These are phyloP conservation scores for Leptosphaerulina australis DNA, from an alignment of 2,329 filamentous ascomycete genomes.

Conservation along the genomic window DNA sequence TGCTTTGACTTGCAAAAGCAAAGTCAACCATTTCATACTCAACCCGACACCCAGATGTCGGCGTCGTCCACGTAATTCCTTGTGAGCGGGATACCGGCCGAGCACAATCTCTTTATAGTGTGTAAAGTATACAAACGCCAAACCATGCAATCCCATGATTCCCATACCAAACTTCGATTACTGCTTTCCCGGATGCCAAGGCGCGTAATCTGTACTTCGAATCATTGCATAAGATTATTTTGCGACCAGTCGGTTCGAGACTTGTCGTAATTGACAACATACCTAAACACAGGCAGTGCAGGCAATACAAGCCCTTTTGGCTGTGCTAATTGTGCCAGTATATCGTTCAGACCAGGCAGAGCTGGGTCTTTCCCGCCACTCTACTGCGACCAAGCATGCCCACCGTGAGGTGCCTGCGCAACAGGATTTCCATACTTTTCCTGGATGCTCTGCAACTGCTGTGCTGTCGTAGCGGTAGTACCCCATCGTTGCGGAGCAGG, in stretches of 20 bases:
- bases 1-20: not conserved
- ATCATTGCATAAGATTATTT: not conserved
- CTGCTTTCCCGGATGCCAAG: not conserved
- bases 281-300: not conserved
- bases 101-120: not conserved
- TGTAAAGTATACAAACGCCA: not conserved
- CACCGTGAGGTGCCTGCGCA: conserved; percentile 5
- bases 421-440: conserved; percentile 37
- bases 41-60: not conserved
- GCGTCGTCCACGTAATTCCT: not conserved
- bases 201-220: not conserved
- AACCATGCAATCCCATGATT: not conserved
- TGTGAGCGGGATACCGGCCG: not conserved
- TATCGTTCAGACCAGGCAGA: not conserved
- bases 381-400: conserved; percentile 15
- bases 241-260: not conserved
- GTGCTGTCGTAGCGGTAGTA: conserved; percentile 34
- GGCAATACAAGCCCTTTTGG: not conserved
- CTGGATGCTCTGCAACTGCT: conserved; percentile 41
- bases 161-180: not conserved
- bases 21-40: not conserved
- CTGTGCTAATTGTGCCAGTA: not conserved
- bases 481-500: conserved; percentile 32
- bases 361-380: not conserved
- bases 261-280: too few species aligned